Evolutionary conservation across 345 rosid species (phyloP), one percentile per base, ranked within the genome.

Genomic region (Eucalyptus albens): DNA sequence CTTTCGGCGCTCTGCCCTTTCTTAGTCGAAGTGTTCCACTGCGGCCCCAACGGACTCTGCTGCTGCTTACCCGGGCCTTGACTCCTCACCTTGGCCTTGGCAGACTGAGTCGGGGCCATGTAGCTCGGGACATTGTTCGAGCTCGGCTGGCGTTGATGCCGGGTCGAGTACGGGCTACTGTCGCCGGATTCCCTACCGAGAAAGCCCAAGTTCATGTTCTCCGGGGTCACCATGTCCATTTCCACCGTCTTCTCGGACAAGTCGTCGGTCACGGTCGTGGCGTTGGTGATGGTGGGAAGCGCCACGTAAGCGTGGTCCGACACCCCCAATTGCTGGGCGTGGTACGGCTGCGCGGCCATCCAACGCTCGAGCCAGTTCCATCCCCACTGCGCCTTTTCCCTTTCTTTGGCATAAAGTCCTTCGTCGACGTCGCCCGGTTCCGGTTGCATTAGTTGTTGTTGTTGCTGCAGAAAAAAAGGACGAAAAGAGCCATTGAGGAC

Each of bases 351-450:
- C 5, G 98, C 88, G 31, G 98, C 94, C 99, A 98, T 96, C 99
- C 99, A 97, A 31, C 93, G 94, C 89, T 98, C 98, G 15, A 97
- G 95, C 99, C 99, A 98, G 67, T 98, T 98, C 99, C 97, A 96
- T 9, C 96, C 98, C 99, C 96, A 95, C 50, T 95, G 95, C 24
- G 90, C 92, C 90, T 93, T 95, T 45, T 94, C 97, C 4, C 85
- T 89, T 50, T 94, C 98, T 15, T 92, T 87, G 10, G 50, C 88
- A 55, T 92, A 91, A 4, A 93, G 80, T 33, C 92, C 96, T 21
- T 24, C 53, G 15, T 94, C 97, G 5, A 90, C 90, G 15, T 87
- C 91, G 31, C 91, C 89, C 33, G 91, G 91, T 40, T 90, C 90
- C 8, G 91, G 72, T 27, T 88, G 93, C 82, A 88, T 17, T 1